Evolutionary conservation across 129 eudicot genomes (phyloP).

Genomic region (Arctium minus): DNA sequence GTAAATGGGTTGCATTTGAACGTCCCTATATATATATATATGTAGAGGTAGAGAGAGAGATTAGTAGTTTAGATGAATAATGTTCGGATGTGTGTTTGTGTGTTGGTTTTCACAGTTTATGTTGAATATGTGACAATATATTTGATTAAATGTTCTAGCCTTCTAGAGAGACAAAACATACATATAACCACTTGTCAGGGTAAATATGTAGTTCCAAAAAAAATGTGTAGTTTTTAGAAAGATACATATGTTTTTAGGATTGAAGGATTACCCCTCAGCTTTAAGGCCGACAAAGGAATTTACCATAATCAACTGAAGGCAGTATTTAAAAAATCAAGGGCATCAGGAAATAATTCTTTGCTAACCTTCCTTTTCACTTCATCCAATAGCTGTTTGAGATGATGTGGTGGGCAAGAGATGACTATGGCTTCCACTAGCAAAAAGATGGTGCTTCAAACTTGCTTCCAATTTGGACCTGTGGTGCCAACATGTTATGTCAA

Average conservation of each 20-base stretch:
- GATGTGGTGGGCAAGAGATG: slow-evolving; percentile 18
- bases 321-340: background rate
- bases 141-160: background rate
- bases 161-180: background rate
- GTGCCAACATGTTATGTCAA: slow-evolving; percentile 33
- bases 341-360: background rate
- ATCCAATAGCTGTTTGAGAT: slow-evolving; percentile 7
- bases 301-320: background rate
- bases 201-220: too few species aligned
- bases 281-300: background rate
- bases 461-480: slow-evolving; percentile 26
- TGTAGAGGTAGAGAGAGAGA: background rate
- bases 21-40: too few species aligned
- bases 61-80: background rate
- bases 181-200: background rate
- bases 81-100: background rate
- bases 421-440: slow-evolving; percentile 29
- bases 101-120: too few species aligned
- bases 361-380: background rate
- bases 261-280: background rate
- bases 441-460: slow-evolving; percentile 32
- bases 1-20: too few species aligned
- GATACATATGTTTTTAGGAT: background rate
- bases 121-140: background rate
- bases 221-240: too few species aligned